Percentiles rank a stretch among this genome's conserved stretches.
phyloP scores from a whole-genome alignment of 2,329 filamentous ascomycete species.

The Fusarium sp. region DNA sequence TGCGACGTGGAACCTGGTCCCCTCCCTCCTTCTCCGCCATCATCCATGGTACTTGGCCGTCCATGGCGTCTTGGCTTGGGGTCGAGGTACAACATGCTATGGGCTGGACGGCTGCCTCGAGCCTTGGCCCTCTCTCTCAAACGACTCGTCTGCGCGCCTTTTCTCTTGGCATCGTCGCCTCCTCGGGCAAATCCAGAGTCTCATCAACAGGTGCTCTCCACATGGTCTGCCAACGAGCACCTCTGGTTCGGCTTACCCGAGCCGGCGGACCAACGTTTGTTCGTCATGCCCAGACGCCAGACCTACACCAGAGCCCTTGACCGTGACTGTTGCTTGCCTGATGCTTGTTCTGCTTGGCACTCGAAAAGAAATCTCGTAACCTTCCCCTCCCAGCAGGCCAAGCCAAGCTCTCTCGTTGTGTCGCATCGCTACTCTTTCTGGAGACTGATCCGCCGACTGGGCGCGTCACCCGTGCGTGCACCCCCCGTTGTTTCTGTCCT shows the following conservation, averaged over 20 bases:
- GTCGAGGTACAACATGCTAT: slow-evolving; percentile 36
- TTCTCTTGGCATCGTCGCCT: slow-evolving; percentile 37
- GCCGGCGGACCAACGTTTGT: slow-evolving; percentile 11
- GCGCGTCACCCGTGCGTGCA: slow-evolving; percentile 18
- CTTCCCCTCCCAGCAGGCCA: slow-evolving; percentile 33
- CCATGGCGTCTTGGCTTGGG: slow-evolving; percentile 34
- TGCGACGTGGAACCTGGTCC: neutral
- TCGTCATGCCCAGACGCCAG: slow-evolving; percentile 17
- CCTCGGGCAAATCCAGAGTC: slow-evolving; percentile 34
- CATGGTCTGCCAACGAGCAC: slow-evolving; percentile 21
- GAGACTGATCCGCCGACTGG: slow-evolving; percentile 23
- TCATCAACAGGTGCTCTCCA: slow-evolving; percentile 29
- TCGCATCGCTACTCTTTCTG: slow-evolving; percentile 30
- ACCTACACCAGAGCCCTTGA: slow-evolving; percentile 4
- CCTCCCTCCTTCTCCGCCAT: slow-evolving; percentile 8
- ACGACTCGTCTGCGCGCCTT: slow-evolving; percentile 21
- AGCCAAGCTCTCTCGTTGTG: slow-evolving; percentile 30
- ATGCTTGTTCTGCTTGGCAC: slow-evolving; percentile 36
- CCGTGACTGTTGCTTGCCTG: slow-evolving; percentile 3
- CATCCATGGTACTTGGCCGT: slow-evolving; percentile 29
- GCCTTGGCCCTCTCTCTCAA: slow-evolving; percentile 29
- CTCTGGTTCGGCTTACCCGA: slow-evolving; percentile 30
- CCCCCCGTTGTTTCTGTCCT: slow-evolving; percentile 12
- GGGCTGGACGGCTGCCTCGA: slow-evolving; percentile 28
- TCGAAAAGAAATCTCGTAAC: slow-evolving; percentile 31